Evolutionary conservation across 2,329 filamentous ascomycete genomes (phyloP).

Genomic region (Botrytis byssoidea): DNA sequence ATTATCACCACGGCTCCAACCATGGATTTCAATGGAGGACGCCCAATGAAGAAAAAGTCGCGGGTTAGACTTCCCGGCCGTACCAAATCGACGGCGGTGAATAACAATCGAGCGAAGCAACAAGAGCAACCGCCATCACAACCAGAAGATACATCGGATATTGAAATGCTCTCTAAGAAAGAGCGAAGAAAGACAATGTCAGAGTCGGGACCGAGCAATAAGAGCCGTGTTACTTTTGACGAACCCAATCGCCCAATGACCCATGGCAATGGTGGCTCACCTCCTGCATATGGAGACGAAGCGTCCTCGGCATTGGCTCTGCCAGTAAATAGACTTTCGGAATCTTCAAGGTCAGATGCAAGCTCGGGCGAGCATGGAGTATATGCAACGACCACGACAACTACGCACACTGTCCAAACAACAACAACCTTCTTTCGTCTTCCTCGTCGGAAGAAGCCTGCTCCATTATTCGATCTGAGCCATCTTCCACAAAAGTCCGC

Average conservation of each 20-base stretch:
- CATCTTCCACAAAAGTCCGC: constrained; percentile 78
- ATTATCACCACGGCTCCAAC: constrained; percentile 95
- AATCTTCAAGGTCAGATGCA: constrained; percentile 86
- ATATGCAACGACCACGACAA: constrained; percentile 58
- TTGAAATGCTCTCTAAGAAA: constrained; percentile 39
- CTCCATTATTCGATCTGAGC: constrained; percentile 80
- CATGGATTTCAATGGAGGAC: constrained; percentile 53
- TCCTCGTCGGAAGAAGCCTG: constrained; percentile 70
- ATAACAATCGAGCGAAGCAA: constrained; percentile 19
- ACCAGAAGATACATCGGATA: constrained; percentile 25
- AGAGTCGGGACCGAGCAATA: constrained; percentile 37
- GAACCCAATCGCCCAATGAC: constrained; percentile 54
- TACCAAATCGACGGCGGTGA: constrained; percentile 38
- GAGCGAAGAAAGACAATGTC: constrained; percentile 45
- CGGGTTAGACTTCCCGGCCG: constrained; percentile 54
- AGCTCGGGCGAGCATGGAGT: constrained; percentile 68
- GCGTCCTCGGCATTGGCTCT: constrained; percentile 60
- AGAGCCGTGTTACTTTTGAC: constrained; percentile 57
- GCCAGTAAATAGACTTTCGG: constrained; percentile 66
- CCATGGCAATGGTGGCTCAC: constrained; percentile 41
- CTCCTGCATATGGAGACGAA: constrained; percentile 62
- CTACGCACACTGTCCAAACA: constrained; percentile 61
- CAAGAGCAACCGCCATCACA: constrained; percentile 25
- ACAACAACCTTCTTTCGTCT: constrained; percentile 79
- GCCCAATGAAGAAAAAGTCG: constrained; percentile 54